Base-by-base conservation (phyloP, 305 asterid species). In the Ilex paraguariensis region DNA sequence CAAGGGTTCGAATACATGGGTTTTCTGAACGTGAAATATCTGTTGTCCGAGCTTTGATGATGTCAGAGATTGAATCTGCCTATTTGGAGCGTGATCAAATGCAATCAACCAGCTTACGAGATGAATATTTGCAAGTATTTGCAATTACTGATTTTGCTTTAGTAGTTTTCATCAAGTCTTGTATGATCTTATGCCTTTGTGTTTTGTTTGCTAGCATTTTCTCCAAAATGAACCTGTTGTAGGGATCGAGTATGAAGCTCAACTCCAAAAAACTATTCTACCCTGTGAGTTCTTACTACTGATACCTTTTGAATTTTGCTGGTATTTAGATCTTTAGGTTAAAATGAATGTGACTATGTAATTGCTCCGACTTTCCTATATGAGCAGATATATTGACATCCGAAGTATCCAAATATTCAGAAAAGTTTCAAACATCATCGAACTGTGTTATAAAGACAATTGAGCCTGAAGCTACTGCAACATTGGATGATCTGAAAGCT, bases 21-120 rank as follows among this genome's bases (percentile, higher is more conserved):
- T 88, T 91, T 69, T 88, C 98, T 68, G 98, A 91, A 57, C 95
- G 95, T 59, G 98, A 91, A 79, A 78, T 88, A 73, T 83, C 86
- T 31, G 75, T 85, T 67, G 95, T 84, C 31, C 90, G 97, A 65
- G 80, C 95, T 65, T 78, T 83, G 59, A 74, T 91, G 72, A 76
- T 87, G 91, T 91, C 97, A 57, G 98, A 91, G 80, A 88, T 91
- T 68, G 98, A 91, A 80, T 91, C 98, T 73, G 93, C 91, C 33
- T 91, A 80, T 74, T 81, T 91, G 67, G 97, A 91, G 85, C 81
- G 98, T 56, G 97, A 91, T 67, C 97, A 91, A 70, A 81, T 85
- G 84, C 98, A 87, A 73, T 91, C 98, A 14, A 79, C 90, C 61
- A 81, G 75, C 74, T 80, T 88, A 62, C 84, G 95, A 53, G 97